These are phyloP conservation scores for Medakamo hakoo DNA, from an alignment of 139 green algal genomes.

Conservation along the genomic window DNA sequence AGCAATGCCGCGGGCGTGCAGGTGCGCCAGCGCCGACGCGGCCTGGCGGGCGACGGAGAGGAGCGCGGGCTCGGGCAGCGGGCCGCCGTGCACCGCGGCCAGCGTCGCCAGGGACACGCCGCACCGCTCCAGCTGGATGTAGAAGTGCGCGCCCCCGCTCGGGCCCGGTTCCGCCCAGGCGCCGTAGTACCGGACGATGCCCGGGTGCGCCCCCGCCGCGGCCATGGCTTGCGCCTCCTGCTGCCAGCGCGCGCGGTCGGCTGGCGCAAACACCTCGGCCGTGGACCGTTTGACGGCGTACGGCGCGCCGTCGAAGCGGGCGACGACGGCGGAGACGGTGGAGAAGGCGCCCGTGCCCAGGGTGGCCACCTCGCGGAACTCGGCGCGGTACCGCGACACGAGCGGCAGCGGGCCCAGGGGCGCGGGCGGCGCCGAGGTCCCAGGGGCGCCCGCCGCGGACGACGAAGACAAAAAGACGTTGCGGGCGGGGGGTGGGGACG, in stretches of 20 bases:
- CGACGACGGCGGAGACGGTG: constrained; percentile 47
- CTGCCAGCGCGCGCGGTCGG: constrained; percentile 12
- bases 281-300: constrained; percentile 79
- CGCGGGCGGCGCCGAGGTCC: not conserved
- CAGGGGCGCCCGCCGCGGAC: not conserved
- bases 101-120: constrained; percentile 14
- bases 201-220: constrained; percentile 43
- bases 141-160: constrained; percentile 40
- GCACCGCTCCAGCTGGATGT: constrained; percentile 83
- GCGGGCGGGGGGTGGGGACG: not conserved
- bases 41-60: constrained; percentile 57
- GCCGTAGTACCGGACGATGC: constrained; percentile 71
- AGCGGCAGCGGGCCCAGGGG: not conserved
- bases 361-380: constrained; percentile 43
- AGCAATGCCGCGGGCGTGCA: constrained; percentile 61
- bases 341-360: constrained; percentile 60
- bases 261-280: constrained; percentile 25
- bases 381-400: constrained; percentile 15
- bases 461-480: not conserved
- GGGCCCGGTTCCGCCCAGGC: constrained; percentile 54
- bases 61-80: constrained; percentile 44
- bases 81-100: constrained; percentile 3
- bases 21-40: constrained; percentile 43
- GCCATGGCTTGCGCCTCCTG: constrained; percentile 75
- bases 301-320: constrained; percentile 56